Evolutionary conservation across 2,329 filamentous ascomycete genomes (phyloP), one percentile per base, ranked within the genome.

Genomic region (Exophiala sp.): DNA sequence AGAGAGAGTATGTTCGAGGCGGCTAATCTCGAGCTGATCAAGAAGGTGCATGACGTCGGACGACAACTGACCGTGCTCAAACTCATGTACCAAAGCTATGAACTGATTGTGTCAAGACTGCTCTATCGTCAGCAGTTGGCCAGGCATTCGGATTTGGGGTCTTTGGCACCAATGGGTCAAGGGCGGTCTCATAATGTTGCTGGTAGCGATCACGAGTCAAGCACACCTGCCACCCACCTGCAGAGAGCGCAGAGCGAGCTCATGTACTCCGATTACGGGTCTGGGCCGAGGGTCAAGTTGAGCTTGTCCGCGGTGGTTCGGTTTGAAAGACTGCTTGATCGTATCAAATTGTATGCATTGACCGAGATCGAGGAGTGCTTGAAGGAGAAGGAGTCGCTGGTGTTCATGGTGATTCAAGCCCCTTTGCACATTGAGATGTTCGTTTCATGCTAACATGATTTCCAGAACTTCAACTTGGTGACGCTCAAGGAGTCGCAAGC

Each of bases 381-480:
- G 18, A 81, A 81, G 24, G 86, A 89, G 68, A 89, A 89, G 65
- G 83, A 86, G 21, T 82, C 83, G 0, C 72, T 91, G 21, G 84
- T 87, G 3, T 80, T 81, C 58, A 82, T 89, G 66, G 85, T 86
- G 68, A 65, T 76, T 63, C 33, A 50, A 12, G 21, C 32, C 32
- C 12, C 20, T 29, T 29, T 9, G 35, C 45, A 16, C 34, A 41
- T 21, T 16, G 14, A 12, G 14, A 16, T n/a, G 21, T 11, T 4
- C 1, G 1, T 42, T 40, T 40, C 24, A 38, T 41, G 42, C 63
- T 62, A 54, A 65, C 47, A 55, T 3, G 18, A 11, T 8, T 35
- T 21, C 54, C 54, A 88, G 84, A 89, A 89, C 67, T 90, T 90
- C 76, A 89, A 87, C 67, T 78, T 91, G 59, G 88, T 87, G 54